A percentile compares a stretch with the other conserved stretches of the same genome.
These are phyloP conservation scores for Mortierella hygrophila DNA, from an alignment of 192 early-diverging fungal species.

Conservation along the genomic window DNA sequence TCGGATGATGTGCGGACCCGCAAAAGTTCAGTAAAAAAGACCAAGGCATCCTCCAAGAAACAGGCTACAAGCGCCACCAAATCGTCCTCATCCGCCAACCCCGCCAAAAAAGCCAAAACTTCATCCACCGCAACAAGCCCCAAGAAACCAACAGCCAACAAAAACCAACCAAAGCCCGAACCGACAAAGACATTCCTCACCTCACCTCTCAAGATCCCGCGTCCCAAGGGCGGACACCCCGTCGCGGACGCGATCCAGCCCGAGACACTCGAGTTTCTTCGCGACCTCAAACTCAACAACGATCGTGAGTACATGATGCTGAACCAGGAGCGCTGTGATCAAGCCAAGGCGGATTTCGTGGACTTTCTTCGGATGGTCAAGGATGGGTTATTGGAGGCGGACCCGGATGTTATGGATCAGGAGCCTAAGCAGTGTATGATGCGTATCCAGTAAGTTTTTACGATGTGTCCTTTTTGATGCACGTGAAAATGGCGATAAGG, in stretches of 20 bases:
- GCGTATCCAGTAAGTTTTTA: constrained; percentile 56
- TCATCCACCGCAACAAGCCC: not conserved
- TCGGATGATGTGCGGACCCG: not conserved
- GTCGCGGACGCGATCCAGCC: constrained; percentile 64
- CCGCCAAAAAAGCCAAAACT: constrained; percentile 6
- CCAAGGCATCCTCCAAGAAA: not conserved
- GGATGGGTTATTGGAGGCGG: constrained; percentile 55
- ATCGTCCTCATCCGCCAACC: not conserved
- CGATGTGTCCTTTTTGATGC: not conserved
- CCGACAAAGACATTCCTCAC: constrained; percentile 12
- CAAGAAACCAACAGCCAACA: constrained; percentile 13
- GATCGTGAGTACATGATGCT: constrained; percentile 63
- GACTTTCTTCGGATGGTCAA: constrained; percentile 62
- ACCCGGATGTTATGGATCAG: constrained; percentile 58
- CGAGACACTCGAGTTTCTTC: constrained; percentile 62
- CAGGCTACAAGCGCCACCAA: not conserved
- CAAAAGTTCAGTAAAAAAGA: not conserved
- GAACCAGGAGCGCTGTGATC: constrained; percentile 50
- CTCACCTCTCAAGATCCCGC: constrained; percentile 41
- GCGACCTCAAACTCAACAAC: constrained; percentile 62
- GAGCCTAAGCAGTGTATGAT: constrained; percentile 62
- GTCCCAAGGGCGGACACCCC: constrained; percentile 48
- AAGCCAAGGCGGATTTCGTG: constrained; percentile 58
- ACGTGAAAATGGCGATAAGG: not conserved
- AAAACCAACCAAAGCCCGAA: not conserved